Base-by-base conservation (phyloP, 495 filamentous ascomycete genomes). In the Podospora pseudoanserina region DNA sequence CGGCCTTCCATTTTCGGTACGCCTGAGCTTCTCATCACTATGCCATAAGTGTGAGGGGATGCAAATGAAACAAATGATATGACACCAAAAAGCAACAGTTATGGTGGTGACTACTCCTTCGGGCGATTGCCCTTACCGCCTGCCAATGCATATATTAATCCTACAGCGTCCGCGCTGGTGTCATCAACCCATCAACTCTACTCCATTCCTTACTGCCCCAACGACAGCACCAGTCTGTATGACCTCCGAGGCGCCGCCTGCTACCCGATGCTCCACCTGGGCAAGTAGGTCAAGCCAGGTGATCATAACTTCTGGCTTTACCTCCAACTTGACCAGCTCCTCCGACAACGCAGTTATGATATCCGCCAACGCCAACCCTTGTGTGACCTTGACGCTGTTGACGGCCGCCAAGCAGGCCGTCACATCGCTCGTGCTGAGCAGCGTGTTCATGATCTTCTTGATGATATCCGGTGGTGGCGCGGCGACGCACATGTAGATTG, bases 401-500 rank as follows among this genome's bases (percentile, higher is more conserved):
- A 99, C 87, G 0, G 92, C 94, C 26, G 87, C 86, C 55, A 99
- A 83, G 72, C 93, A 96, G 2, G 90, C 90, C 0, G 90, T 96
- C 19, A 98, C 89, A 73, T 98, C 93, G 60, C 88, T 86, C 3
- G 89, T 96, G 19, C 83, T 87, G 5, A 98, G 86, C 30, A 99
- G 86, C 3, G 93, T 97, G 68, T 87, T 83, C 64, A 91, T 83
- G 69, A 99, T 99, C 70, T 90, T 84, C 72, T 87, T 82, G 71
- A 98, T 97, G 74, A 97, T 95, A 1, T 87, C 85, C 0, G 95
- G 96, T 74, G 95, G 94, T 9, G 95, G 95, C 0, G 95, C 93
- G 32, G 96, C 96, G 75, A 99, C 95, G 78, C 95, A 99, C 79
- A 96, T 92, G 82, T 96, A 98, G 75, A 99, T 97, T 5, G 93